These are phyloP conservation scores for Cnidoscolus chayamansa DNA, from an alignment of 441 rosid species.

Conservation along the genomic window DNA sequence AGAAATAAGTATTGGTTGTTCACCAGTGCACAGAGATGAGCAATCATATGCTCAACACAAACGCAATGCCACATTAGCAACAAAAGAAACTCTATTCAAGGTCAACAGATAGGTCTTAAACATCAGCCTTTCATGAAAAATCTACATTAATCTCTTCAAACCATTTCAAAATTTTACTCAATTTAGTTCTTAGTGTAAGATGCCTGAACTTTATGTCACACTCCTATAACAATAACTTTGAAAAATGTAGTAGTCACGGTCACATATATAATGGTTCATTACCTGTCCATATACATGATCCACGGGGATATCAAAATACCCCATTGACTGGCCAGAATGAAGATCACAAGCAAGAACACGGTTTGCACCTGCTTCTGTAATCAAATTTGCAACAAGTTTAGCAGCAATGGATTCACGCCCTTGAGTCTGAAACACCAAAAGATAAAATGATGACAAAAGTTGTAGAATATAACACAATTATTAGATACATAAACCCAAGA, in stretches of 20 bases:
- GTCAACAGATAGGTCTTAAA: background rate
- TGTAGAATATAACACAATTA: background rate
- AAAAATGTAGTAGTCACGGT: background rate
- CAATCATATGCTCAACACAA: background rate
- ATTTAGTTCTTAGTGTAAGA: background rate
- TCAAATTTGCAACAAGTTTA: slow-evolving; percentile 68
- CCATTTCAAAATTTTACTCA: background rate
- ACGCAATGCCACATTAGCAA: background rate
- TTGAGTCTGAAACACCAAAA: slow-evolving; percentile 59
- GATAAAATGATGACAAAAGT: slow-evolving; percentile 1
- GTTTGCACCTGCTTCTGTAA: slow-evolving; percentile 88
- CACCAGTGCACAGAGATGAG: background rate
- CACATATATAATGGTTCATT: slow-evolving; percentile 8
- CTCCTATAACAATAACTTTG: background rate
- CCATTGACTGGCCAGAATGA: slow-evolving; percentile 98
- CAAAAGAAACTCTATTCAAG: background rate
- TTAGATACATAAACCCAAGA: background rate
- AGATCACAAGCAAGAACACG: slow-evolving; percentile 98
- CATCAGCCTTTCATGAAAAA: background rate
- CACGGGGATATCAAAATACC: slow-evolving; percentile 94
- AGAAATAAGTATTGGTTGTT: slow-evolving; percentile 10
- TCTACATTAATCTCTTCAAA: background rate
- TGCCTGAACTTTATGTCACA: background rate
- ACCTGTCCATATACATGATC: slow-evolving; percentile 98
- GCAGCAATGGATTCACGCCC: slow-evolving; percentile 98